Evolutionary conservation across 805 yeast genomes (phyloP).

Genomic region (Saturnispora halmiae): DNA sequence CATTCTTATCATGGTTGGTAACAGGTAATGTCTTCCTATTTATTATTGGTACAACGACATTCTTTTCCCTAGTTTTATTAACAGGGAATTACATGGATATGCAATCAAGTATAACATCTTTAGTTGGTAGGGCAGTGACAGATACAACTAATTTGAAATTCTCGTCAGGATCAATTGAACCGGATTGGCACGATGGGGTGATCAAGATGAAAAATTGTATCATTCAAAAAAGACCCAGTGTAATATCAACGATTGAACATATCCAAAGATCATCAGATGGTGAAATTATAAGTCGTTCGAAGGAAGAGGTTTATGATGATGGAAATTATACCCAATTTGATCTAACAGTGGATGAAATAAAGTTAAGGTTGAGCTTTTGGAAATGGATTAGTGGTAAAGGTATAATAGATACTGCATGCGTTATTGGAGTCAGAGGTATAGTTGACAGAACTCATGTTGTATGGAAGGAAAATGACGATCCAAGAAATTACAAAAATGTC

Average conservation of each 20-base stretch:
- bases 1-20: slow-evolving; percentile 84
- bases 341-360: slow-evolving; percentile 76
- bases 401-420: slow-evolving; percentile 66
- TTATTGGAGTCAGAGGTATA: slow-evolving; percentile 84
- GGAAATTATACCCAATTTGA: slow-evolving; percentile 97
- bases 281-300: slow-evolving; percentile 8
- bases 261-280: slow-evolving; percentile 22
- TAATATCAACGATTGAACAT: slow-evolving; percentile 26
- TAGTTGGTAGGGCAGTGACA: slow-evolving; percentile 76
- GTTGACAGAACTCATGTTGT: slow-evolving; percentile 82
- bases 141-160: slow-evolving; percentile 75
- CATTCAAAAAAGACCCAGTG: slow-evolving; percentile 72
- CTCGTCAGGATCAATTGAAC: slow-evolving; percentile 83
- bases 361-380: slow-evolving; percentile 66
- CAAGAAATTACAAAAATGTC: slow-evolving; percentile 67
- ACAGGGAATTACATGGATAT: slow-evolving; percentile 79
- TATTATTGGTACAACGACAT: slow-evolving; percentile 85
- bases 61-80: slow-evolving; percentile 69
- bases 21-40: slow-evolving; percentile 79
- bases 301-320: slow-evolving; percentile 44
- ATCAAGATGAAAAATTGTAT: slow-evolving; percentile 78
- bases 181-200: slow-evolving; percentile 85
- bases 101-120: slow-evolving; percentile 76
- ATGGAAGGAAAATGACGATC: slow-evolving; percentile 77
- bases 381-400: slow-evolving; percentile 92